Evolutionary conservation across 2,329 filamentous ascomycete genomes (phyloP), one percentile per base, ranked within the genome.

Genomic region (Penicillium sp.): DNA sequence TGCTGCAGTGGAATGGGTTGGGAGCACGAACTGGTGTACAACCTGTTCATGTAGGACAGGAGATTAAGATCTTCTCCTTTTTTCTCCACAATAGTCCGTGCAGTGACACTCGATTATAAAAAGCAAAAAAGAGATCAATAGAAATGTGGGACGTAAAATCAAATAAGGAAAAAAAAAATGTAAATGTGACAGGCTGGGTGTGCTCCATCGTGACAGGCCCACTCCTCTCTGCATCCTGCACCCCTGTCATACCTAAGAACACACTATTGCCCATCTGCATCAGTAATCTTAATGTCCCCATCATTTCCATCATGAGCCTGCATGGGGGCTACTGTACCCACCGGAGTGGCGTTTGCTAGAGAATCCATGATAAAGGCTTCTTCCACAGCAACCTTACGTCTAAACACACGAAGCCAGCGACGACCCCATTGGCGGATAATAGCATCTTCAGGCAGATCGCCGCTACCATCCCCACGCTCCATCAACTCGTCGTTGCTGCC

Each of bases 401-500:
- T 81, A 74, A 96, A 97, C 1, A 95, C 92, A 31, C 91, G 84
- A 61, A 91, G 79, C 95, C 95, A 99, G 48, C 92, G 85, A 70
- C 86, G 84, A 0, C 89, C 93, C 95, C 95, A 98, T 50, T 85
- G 83, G 61, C 84, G 83, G 56, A 96, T 83, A 62, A 93, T 79
- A 58, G 83, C 83, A 64, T 88, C 85, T 31, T 85, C 81, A 35
- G 82, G 83, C 29, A 67, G 75, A 71, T 59, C 75, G 62, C 55
- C 75, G 54, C 77, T 81, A 14, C 82, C 85, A 58, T 88, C 86
- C 33, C 74, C 71, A 60, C 79, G 77, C 76, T 96, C 90, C 69
- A 93, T 87, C 73, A 89, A 82, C 67, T 88, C 85, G 65, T 96
- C 91, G 67, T 90, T 89, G 62, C 81, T 86, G 10, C 89, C 91